Percentiles rank a stretch among this genome's conserved stretches.
Evolutionary conservation across 2,329 filamentous ascomycete genomes (phyloP).

Genomic region (Nigrospora oryzae): DNA sequence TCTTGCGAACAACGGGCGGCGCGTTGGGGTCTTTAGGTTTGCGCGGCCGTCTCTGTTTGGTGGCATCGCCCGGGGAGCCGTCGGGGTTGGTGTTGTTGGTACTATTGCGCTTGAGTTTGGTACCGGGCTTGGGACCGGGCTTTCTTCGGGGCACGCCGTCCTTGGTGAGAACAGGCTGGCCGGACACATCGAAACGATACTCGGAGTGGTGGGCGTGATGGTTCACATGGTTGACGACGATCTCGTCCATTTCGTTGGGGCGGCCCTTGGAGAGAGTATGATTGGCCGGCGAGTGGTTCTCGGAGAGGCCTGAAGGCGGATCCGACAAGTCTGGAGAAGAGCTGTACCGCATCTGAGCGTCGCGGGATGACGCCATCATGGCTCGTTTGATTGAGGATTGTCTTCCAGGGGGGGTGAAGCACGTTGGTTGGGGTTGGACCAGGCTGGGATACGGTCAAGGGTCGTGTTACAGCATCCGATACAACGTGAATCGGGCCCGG

Average conservation of each 20-base stretch:
- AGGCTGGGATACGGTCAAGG: too few species aligned
- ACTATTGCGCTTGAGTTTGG: slow-evolving; percentile 34
- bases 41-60: slow-evolving; percentile 42
- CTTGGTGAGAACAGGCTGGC: slow-evolving; percentile 40
- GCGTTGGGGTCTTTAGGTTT: slow-evolving; percentile 54
- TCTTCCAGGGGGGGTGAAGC: too few species aligned
- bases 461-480: too few species aligned
- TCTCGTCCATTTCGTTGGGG: slow-evolving; percentile 18
- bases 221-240: slow-evolving; percentile 11
- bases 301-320: slow-evolving; percentile 21
- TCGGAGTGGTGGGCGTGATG: slow-evolving; percentile 14
- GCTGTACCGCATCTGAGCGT: slow-evolving; percentile 15
- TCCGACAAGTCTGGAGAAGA: slow-evolving; percentile 23
- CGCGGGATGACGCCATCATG: slow-evolving; percentile 11
- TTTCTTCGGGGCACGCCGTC: slow-evolving; percentile 54
- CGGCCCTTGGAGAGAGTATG: slow-evolving; percentile 10
- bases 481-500: too few species aligned
- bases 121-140: slow-evolving; percentile 57
- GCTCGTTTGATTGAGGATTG: not conserved
- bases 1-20: slow-evolving; percentile 43
- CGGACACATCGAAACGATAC: slow-evolving; percentile 20
- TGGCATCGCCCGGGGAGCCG: slow-evolving; percentile 19
- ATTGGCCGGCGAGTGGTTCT: slow-evolving; percentile 16
- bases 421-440: too few species aligned
- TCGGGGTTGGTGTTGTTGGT: slow-evolving; percentile 28